Conservation (phyloP, 768 basidiomycete species). For the Mycena vitilis region DNA sequence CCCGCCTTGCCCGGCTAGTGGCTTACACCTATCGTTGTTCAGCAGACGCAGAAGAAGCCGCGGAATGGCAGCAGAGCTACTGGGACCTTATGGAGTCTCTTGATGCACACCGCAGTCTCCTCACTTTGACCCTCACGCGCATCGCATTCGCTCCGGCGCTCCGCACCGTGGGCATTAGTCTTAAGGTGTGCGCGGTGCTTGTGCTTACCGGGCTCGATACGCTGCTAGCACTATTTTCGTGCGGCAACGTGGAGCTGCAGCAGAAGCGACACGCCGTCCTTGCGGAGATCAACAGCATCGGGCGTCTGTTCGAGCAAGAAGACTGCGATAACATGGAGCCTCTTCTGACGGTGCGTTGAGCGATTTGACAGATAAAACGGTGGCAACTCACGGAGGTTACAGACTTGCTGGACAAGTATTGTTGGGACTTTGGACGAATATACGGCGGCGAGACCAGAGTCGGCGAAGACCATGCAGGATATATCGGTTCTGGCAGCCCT, state of each 20-base stretch:
- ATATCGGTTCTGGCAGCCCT: too few relatives aligned
- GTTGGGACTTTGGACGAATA: too few relatives aligned
- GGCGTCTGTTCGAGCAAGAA: slow-evolving; percentile 13
- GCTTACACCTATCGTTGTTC: neutral
- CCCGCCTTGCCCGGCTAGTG: too few relatives aligned
- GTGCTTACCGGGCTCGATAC: slow-evolving; percentile 7
- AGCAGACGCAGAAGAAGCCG: slow-evolving; percentile 3
- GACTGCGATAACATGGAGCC: slow-evolving; percentile 12
- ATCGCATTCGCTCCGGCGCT: slow-evolving; percentile 19
- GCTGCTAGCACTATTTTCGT: slow-evolving; percentile 46
- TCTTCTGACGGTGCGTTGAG: slow-evolving; percentile 24
- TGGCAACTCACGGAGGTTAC: too few relatives aligned
- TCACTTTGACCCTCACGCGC: slow-evolving; percentile 17
- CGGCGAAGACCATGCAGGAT: too few relatives aligned
- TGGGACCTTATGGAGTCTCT: slow-evolving; percentile 30
- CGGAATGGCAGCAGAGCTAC: slow-evolving; percentile 20
- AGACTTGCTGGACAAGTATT: too few relatives aligned
- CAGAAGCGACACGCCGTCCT: slow-evolving; percentile 18
- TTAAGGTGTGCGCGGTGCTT: slow-evolving; percentile 19
- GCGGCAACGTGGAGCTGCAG: slow-evolving; percentile 3
- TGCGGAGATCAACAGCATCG: slow-evolving; percentile 20
- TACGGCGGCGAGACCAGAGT: too few relatives aligned
- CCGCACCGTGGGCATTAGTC: slow-evolving; percentile 6
- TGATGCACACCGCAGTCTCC: slow-evolving; percentile 26
- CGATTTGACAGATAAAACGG: too few relatives aligned